Conservation (phyloP, 306 rosid genomes). For the Vigna reflexopilosa region DNA sequence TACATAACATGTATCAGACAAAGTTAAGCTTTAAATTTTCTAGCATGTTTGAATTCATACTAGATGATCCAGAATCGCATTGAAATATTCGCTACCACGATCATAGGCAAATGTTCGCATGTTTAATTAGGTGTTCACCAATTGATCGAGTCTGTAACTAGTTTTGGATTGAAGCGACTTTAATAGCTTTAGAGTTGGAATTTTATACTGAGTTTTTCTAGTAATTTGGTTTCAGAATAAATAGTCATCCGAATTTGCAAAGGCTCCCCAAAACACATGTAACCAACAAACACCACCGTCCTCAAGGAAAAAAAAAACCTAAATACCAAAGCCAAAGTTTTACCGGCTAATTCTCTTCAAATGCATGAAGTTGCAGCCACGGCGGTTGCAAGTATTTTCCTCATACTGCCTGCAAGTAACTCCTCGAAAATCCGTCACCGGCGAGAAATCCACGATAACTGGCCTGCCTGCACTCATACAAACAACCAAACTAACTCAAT, state of each 20-base stretch:
- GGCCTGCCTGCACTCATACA: constrained; percentile 60
- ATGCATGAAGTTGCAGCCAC: constrained; percentile 82
- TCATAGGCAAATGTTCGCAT: background rate
- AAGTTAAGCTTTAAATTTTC: background rate
- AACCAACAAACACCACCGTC: background rate
- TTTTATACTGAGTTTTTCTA: background rate
- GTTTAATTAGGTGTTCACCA: background rate
- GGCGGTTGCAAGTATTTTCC: constrained; percentile 79
- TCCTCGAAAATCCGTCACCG: constrained; percentile 73
- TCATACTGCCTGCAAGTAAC: constrained; percentile 83
- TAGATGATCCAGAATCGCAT: background rate
- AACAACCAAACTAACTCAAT: background rate
- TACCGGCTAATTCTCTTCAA: constrained; percentile 75
- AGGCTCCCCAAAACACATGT: background rate
- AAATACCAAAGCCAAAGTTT: background rate
- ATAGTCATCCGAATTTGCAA: background rate
- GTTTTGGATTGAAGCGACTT: background rate
- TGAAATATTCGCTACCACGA: background rate
- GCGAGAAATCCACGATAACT: constrained; percentile 76
- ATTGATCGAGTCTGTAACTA: background rate
- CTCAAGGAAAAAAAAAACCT: too few species aligned
- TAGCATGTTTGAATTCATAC: background rate
- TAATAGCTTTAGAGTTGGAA: background rate
- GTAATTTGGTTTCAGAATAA: background rate
- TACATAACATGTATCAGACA: background rate